Evolutionary conservation across 441 rosid genomes (phyloP).

Genomic region (Brassica hybrid): DNA sequence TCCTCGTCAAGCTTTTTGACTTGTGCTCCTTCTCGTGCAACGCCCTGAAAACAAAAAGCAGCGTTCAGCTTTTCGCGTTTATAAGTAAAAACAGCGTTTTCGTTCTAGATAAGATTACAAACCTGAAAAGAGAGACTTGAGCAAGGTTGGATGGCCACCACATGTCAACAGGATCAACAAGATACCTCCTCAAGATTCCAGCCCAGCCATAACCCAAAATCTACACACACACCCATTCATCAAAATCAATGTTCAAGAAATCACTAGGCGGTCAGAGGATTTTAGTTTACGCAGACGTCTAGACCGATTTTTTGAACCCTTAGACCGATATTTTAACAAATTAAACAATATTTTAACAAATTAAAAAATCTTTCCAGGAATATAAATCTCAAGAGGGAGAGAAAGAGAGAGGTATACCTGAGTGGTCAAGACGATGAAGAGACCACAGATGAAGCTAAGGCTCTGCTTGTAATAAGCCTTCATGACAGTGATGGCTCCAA

Average conservation of each 20-base stretch:
- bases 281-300: not conserved
- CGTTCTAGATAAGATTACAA: slow-evolving; percentile 4
- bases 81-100: not conserved
- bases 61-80: not conserved
- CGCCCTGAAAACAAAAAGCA: slow-evolving; percentile 57
- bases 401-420: slow-evolving; percentile 55
- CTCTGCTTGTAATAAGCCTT: slow-evolving; percentile 91
- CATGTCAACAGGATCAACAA: slow-evolving; percentile 96
- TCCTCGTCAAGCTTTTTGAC: slow-evolving; percentile 62
- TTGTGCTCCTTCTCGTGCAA: slow-evolving; percentile 80
- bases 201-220: slow-evolving; percentile 98
- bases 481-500: slow-evolving; percentile 96
- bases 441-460: slow-evolving; percentile 70
- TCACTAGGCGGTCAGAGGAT: not conserved
- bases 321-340: not conserved
- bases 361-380: no score
- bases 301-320: not conserved
- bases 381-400: not conserved
- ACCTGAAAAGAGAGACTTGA: slow-evolving; percentile 96
- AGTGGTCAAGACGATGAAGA: slow-evolving; percentile 86
- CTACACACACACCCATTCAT: slow-evolving; percentile 42
- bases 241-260: not conserved
- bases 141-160: slow-evolving; percentile 99
- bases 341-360: not conserved
- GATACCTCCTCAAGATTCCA: slow-evolving; percentile 87